A percentile compares a stretch with the other conserved stretches of the same genome.
Conservation (phyloP, 331 rosid species). For the Pyrus hybrid region DNA sequence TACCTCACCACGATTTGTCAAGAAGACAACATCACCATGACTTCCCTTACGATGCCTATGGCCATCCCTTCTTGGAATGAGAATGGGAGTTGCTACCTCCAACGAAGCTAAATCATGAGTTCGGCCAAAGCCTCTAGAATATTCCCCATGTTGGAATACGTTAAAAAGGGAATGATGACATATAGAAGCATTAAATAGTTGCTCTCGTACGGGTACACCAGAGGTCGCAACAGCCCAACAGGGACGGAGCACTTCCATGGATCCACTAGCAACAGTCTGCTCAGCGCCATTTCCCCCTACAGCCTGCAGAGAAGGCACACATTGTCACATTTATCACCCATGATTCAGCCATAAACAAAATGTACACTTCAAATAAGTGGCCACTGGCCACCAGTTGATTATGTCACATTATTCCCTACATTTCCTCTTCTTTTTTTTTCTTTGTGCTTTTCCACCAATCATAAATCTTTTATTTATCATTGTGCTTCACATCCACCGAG, state of each 20-base stretch:
- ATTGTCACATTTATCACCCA: not conserved
- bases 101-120: constrained; percentile 58
- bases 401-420: not conserved
- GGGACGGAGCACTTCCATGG: constrained; percentile 95
- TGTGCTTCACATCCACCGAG: not conserved
- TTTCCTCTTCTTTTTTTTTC: not conserved
- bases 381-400: not conserved
- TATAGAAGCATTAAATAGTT: constrained; percentile 91
- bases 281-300: constrained; percentile 98
- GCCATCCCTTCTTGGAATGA: constrained; percentile 83
- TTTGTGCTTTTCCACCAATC: not conserved
- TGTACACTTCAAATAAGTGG: not conserved
- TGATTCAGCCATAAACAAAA: not conserved
- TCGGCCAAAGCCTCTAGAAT: constrained; percentile 56
- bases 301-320: constrained; percentile 45
- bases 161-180: constrained; percentile 80
- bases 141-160: constrained; percentile 88
- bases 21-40: constrained; percentile 91
- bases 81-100: constrained; percentile 94
- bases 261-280: constrained; percentile 91
- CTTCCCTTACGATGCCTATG: constrained; percentile 95
- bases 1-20: constrained; percentile 99
- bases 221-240: constrained; percentile 99
- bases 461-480: not conserved
- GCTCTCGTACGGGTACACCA: constrained; percentile 91